phyloP scores from a whole-genome alignment of 225 moss, liverwort and hornwort genomes.

The Pseudoscleropodium purum region DNA sequence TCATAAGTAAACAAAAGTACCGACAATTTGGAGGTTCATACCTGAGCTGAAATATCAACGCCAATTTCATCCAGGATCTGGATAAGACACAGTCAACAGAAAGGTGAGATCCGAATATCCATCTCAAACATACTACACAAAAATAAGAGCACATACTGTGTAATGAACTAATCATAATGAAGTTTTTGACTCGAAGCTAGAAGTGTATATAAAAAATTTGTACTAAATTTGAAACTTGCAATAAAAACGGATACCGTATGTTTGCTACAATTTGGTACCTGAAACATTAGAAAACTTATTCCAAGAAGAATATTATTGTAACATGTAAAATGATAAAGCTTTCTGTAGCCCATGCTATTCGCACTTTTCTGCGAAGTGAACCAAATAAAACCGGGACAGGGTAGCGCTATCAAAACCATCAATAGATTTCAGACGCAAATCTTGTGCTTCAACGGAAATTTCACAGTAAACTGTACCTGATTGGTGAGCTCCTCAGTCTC shows the following conservation, averaged over 20 bases:
- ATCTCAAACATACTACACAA: neutral
- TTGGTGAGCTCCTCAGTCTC: constrained; percentile 96
- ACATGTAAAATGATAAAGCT: neutral
- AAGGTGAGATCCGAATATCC: neutral
- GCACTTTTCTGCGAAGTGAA: neutral
- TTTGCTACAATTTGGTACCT: neutral
- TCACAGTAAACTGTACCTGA: constrained; percentile 37
- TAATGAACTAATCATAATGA: no score
- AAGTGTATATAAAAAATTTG: neutral
- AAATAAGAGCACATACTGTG: neutral
- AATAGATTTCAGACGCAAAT: neutral
- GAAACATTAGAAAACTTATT: neutral
- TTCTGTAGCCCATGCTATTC: neutral
- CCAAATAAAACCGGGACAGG: neutral
- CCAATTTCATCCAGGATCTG: constrained; percentile 98
- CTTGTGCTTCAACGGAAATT: neutral
- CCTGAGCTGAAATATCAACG: constrained; percentile 85
- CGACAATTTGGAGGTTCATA: neutral
- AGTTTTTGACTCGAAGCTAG: neutral
- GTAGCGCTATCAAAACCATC: neutral
- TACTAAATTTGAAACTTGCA: neutral
- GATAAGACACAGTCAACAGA: neutral
- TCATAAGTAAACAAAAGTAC: neutral
- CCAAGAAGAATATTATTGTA: neutral
- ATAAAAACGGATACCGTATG: neutral